phyloP scores from a whole-genome alignment of 495 filamentous ascomycete genomes.

The Aspergillus coremiiformis region DNA sequence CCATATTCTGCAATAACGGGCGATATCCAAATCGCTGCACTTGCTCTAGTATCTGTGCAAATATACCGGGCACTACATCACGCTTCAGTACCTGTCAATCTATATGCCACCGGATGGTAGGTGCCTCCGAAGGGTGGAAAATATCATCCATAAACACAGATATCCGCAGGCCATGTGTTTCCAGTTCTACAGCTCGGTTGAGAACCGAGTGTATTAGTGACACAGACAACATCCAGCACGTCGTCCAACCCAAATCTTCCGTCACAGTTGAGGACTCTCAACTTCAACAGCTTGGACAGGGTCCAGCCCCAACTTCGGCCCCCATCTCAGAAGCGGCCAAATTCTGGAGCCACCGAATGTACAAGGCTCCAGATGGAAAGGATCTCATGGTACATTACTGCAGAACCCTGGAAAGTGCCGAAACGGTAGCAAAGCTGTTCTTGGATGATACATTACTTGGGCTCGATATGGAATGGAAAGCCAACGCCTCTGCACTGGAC shows the following conservation, averaged over 20 bases:
- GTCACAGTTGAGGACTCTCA: not conserved
- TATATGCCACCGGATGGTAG: not conserved
- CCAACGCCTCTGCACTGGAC: constrained; percentile 35
- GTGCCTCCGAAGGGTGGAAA: not conserved
- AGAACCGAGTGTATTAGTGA: not conserved
- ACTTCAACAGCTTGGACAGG: not conserved
- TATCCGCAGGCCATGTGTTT: not conserved
- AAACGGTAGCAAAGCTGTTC: constrained; percentile 61
- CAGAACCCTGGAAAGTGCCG: constrained; percentile 53
- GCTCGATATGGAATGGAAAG: constrained; percentile 81
- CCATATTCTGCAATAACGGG: not conserved
- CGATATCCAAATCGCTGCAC: not conserved
- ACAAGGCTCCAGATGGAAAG: constrained; percentile 43
- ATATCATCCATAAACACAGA: not conserved
- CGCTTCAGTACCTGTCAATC: not conserved
- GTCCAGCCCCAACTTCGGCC: not conserved
- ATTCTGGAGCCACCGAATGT: constrained; percentile 62
- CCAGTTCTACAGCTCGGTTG: not conserved
- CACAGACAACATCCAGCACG: not conserved
- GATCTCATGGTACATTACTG: constrained; percentile 69
- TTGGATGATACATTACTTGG: constrained; percentile 61
- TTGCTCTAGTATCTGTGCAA: not conserved
- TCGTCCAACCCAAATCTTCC: not conserved
- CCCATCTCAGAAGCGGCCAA: constrained; percentile 13
- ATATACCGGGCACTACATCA: not conserved